These are phyloP conservation scores for Globisporangium takayamanum DNA, from an alignment of 352 stramenopile species.

Conservation along the genomic window DNA sequence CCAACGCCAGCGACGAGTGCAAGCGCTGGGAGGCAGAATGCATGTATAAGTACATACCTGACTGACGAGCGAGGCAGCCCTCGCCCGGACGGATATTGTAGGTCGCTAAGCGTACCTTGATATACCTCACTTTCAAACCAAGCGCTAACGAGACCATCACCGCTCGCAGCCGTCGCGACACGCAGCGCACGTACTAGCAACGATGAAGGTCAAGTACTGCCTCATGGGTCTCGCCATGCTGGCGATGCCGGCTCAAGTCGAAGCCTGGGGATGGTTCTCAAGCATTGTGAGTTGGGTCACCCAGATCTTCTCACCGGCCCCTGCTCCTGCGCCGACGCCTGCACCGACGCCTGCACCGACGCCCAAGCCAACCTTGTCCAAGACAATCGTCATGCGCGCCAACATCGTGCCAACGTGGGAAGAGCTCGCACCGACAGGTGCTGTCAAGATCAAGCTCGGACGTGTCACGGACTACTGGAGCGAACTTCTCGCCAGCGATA, in stretches of 20 bases:
- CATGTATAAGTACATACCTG: too few relatives aligned
- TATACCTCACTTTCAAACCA: too few relatives aligned
- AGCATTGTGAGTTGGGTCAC: neutral
- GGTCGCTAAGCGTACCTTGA: too few relatives aligned
- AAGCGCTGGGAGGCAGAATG: too few relatives aligned
- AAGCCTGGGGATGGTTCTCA: constrained; percentile 1
- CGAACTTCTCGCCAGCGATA: neutral
- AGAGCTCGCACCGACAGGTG: neutral
- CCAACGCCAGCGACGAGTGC: too few relatives aligned
- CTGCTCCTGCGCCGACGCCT: neutral
- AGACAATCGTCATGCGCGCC: constrained; percentile 6
- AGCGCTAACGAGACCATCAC: neutral
- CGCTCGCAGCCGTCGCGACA: neutral
- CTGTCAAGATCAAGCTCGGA: constrained; percentile 1
- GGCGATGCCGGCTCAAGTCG: neutral
- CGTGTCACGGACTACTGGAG: constrained; percentile 4
- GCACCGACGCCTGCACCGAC: constrained; percentile 1
- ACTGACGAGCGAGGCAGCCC: too few relatives aligned
- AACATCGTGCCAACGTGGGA: constrained; percentile 2
- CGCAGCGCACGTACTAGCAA: neutral
- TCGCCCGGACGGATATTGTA: too few relatives aligned
- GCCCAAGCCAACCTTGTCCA: neutral
- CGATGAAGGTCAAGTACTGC: constrained; percentile 9
- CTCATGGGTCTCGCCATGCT: constrained; percentile 2
- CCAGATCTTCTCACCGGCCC: neutral